A percentile compares a stretch with the other conserved stretches of the same genome.
Evolutionary conservation across 768 basidiomycete genomes (phyloP).

Genomic region (Leccinum arenicola): DNA sequence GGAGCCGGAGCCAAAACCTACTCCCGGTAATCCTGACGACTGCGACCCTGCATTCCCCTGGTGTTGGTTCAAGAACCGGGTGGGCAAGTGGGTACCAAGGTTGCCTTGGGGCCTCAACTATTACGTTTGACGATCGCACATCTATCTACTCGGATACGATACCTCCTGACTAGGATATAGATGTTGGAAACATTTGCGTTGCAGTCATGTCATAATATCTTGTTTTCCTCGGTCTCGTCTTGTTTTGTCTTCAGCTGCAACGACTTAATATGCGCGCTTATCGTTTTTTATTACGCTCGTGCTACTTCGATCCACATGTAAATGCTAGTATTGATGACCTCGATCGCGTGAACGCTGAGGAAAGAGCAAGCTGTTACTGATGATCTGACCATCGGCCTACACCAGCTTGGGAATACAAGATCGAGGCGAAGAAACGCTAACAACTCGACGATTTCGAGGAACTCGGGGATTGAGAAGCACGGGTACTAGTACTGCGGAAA

Average conservation of each 20-base stretch:
- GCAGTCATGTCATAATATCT: neutral
- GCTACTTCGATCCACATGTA: neutral
- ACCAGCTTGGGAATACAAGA: no score
- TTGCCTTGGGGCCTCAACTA: slow-evolving; percentile 25
- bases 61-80: slow-evolving; percentile 24
- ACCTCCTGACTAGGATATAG: slow-evolving; percentile 11
- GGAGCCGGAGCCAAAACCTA: slow-evolving; percentile 27
- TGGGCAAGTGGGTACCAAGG: slow-evolving; percentile 21
- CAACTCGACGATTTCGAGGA: no score
- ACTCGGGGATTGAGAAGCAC: no score
- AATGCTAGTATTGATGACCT: no score
- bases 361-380: no score
- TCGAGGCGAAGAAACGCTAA: no score
- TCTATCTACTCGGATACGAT: slow-evolving; percentile 15
- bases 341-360: no score
- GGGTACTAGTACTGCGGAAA: no score
- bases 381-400: no score
- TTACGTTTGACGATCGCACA: slow-evolving; percentile 9
- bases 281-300: neutral
- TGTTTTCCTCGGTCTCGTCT: neutral
- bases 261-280: neutral
- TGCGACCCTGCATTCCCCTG: slow-evolving; percentile 18
- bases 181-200: slow-evolving; percentile 3
- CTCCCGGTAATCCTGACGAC: slow-evolving; percentile 35
- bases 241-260: slow-evolving; percentile 14